Conservation (phyloP, 495 filamentous ascomycete species). For the Penicillium atrosanguineum region DNA sequence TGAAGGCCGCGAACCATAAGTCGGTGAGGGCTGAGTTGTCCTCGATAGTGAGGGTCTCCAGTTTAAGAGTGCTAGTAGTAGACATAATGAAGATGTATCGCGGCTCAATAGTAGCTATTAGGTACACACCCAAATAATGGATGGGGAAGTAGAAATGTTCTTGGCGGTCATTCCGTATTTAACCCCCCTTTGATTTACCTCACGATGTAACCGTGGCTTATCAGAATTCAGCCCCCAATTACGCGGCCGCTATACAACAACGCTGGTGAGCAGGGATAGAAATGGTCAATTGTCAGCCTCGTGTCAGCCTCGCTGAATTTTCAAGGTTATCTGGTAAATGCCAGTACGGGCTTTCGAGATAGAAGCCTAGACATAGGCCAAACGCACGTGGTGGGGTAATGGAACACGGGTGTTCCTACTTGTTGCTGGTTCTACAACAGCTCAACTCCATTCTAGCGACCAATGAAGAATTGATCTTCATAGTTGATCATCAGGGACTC, state of each 20-base stretch:
- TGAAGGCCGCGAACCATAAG: conserved; percentile 30
- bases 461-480: not conserved
- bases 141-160: not conserved
- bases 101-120: not conserved
- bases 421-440: not conserved
- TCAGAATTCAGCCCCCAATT: not conserved
- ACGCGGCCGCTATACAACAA: not conserved
- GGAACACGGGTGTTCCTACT: not conserved
- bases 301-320: not conserved
- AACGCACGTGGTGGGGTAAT: not conserved
- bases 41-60: conserved; percentile 21
- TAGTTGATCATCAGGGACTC: not conserved
- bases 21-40: conserved; percentile 22
- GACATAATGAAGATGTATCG: not conserved
- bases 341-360: not conserved
- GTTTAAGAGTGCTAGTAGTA: conserved; percentile 1
- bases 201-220: not conserved
- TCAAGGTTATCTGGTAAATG: not conserved
- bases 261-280: not conserved
- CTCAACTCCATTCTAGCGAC: not conserved
- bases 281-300: not conserved
- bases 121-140: not conserved
- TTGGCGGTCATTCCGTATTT: not conserved
- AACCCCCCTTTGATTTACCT: not conserved
- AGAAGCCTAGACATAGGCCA: not conserved